Evolutionary conservation across 2,329 filamentous ascomycete species (phyloP), one percentile per base, ranked within the genome.

Genomic region (Mariannaea elegans): DNA sequence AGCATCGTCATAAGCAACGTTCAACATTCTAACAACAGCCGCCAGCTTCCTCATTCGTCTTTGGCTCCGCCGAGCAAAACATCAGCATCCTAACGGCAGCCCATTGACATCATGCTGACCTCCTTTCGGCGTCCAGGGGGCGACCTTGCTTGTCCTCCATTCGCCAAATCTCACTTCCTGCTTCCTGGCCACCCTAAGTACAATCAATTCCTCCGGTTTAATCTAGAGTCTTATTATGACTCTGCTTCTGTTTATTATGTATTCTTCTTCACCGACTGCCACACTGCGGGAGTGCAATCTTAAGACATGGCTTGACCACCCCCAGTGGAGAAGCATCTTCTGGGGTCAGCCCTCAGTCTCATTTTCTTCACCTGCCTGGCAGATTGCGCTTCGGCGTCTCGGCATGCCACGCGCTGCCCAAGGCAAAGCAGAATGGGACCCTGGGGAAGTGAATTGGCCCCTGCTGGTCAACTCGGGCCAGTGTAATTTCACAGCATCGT

Each of bases 91-190:
- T 38, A 60, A 62, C 61, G 45, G 60, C 61, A 27, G 46, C 59
- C 56, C 56, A 58, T 66, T 70, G 65, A 69, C 61, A 67, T 70
- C 67, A 70, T 64, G 60, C 56, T 67, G 64, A 60, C 24, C 24
- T 27, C 24, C 24, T 27, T 18, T 32, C 36, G 47, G 45, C 52
- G 47, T 36, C 46, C 56, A 52, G 49, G 41, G 47, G 45, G 31
- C 48, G 39, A 38, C 34, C 47, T 42, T 46, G 42, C 19, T 39
- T 23, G 21, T 12, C 49, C 23, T 5, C 41, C 44, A 49, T 61
- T 62, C 55, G 38, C 47, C 51, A 46, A 60, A 61, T 46, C 48
- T 45, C 61, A 50, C 58, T 47, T 39, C 19, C 52, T 45, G 42
- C 34, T 36, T 38, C 32, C 55, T 36, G 51, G 42, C 50, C 19